Conservation (phyloP, 352 stramenopile species). For the Thraustochytrium striatum region DNA sequence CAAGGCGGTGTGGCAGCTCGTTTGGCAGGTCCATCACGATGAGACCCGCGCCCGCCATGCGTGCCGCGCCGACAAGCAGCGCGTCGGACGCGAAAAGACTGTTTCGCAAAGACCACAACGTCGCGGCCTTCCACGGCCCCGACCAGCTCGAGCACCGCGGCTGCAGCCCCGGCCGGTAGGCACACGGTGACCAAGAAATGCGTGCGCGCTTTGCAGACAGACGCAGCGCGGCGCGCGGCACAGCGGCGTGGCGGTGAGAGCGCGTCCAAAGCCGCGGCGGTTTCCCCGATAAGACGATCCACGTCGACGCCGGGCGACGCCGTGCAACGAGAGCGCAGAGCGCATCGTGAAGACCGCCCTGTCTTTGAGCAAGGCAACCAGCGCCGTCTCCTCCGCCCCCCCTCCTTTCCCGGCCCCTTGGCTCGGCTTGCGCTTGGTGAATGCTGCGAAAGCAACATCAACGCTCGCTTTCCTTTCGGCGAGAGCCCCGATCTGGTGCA, state of each 20-base stretch:
- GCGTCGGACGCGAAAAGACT: slow-evolving; percentile 50
- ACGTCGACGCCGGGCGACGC: background rate
- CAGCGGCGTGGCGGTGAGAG: background rate
- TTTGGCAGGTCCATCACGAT: slow-evolving; percentile 30
- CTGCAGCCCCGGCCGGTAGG: slow-evolving; percentile 39
- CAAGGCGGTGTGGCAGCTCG: background rate
- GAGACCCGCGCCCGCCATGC: slow-evolving; percentile 26
- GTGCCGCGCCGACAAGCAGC: slow-evolving; percentile 53
- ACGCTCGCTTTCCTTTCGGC: background rate
- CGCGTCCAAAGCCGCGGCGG: too few relatives aligned
- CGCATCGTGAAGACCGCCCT: background rate
- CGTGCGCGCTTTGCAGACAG: background rate
- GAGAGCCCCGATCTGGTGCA: slow-evolving; percentile 53
- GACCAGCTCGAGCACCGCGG: background rate
- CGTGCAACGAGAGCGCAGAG: background rate
- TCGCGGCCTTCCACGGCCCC: slow-evolving; percentile 49
- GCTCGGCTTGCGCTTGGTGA: background rate
- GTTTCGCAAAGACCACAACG: slow-evolving; percentile 58
- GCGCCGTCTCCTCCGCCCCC: background rate
- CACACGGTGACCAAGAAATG: slow-evolving; percentile 16
- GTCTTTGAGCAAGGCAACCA: too few relatives aligned
- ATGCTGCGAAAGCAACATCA: slow-evolving; percentile 44
- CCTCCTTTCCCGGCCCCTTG: slow-evolving; percentile 10
- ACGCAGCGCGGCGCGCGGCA: too few relatives aligned
- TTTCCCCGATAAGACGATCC: background rate